phyloP scores from a whole-genome alignment of 352 stramenopile genomes.

The Globisporangium megalacanthum region DNA sequence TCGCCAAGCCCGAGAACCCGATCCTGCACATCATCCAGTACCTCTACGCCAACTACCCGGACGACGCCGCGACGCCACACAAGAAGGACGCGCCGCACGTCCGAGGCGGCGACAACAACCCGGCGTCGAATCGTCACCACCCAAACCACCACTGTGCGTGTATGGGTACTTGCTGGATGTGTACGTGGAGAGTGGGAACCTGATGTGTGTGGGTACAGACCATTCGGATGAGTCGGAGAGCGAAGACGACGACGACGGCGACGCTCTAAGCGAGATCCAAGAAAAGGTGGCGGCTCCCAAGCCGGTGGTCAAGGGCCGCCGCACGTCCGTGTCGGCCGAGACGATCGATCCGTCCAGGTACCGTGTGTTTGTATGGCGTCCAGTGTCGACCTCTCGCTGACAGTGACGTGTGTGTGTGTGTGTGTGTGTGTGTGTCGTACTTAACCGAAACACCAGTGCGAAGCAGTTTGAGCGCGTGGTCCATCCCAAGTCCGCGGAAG shows the following conservation, averaged over 20 bases:
- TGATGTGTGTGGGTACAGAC: slow-evolving; percentile 24
- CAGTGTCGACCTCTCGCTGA: slow-evolving; percentile 4
- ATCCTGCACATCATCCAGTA: slow-evolving; percentile 89
- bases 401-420: neutral
- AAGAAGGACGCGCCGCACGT: slow-evolving; percentile 23
- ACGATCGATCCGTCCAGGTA: slow-evolving; percentile 79
- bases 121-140: slow-evolving; percentile 26
- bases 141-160: slow-evolving; percentile 10
- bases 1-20: slow-evolving; percentile 87
- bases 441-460: slow-evolving; percentile 24
- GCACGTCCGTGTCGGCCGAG: slow-evolving; percentile 86
- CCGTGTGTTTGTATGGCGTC: neutral
- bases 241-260: slow-evolving; percentile 77
- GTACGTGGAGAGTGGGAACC: neutral
- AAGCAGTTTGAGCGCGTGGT: slow-evolving; percentile 79
- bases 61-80: slow-evolving; percentile 52
- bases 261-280: slow-evolving; percentile 80
- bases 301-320: slow-evolving; percentile 74
- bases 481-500: slow-evolving; percentile 80
- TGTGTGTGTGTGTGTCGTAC: neutral
- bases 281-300: slow-evolving; percentile 47
- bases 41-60: slow-evolving; percentile 83
- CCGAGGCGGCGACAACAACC: slow-evolving; percentile 37
- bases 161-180: slow-evolving; percentile 5
- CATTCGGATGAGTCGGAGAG: slow-evolving; percentile 86